Evolutionary conservation across 2,329 filamentous ascomycete species (phyloP).

Genomic region (Paraconiothyrium sp.): DNA sequence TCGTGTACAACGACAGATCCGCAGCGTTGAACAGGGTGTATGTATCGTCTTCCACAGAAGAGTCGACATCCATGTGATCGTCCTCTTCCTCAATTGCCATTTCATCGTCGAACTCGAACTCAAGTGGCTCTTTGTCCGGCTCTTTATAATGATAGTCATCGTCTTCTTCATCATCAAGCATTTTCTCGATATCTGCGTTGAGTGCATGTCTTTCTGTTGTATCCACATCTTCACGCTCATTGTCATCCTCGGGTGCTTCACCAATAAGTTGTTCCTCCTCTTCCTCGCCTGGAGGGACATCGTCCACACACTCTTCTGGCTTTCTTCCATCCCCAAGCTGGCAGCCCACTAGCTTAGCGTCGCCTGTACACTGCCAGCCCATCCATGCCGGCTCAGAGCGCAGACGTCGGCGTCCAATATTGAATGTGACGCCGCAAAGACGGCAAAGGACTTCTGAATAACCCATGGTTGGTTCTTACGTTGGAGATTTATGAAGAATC

Average conservation of each 20-base stretch:
- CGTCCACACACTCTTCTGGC: background rate
- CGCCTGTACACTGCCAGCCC: conserved; percentile 9
- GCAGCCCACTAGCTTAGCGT: background rate
- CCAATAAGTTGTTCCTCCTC: background rate
- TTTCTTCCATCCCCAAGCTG: background rate
- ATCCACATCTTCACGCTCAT: conserved; percentile 1
- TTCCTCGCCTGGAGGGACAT: background rate
- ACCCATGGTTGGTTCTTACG: background rate
- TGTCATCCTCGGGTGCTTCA: background rate
- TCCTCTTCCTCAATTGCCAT: background rate
- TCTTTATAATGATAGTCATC: background rate
- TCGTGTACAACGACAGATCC: background rate
- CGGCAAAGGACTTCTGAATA: conserved; percentile 7
- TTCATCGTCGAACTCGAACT: background rate
- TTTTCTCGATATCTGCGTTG: background rate
- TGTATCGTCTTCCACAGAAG: background rate
- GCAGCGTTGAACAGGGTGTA: background rate
- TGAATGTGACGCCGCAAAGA: conserved; percentile 21
- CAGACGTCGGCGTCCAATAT: conserved; percentile 17
- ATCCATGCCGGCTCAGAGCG: conserved; percentile 9
- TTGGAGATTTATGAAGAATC: too few species aligned
- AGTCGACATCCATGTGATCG: background rate
- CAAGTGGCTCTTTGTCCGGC: conserved; percentile 1
- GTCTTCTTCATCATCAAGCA: background rate
- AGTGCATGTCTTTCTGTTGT: background rate